Percentiles rank a stretch among this genome's conserved stretches.
Conservation (phyloP, 768 basidiomycete species). For the Mycena galopus region DNA sequence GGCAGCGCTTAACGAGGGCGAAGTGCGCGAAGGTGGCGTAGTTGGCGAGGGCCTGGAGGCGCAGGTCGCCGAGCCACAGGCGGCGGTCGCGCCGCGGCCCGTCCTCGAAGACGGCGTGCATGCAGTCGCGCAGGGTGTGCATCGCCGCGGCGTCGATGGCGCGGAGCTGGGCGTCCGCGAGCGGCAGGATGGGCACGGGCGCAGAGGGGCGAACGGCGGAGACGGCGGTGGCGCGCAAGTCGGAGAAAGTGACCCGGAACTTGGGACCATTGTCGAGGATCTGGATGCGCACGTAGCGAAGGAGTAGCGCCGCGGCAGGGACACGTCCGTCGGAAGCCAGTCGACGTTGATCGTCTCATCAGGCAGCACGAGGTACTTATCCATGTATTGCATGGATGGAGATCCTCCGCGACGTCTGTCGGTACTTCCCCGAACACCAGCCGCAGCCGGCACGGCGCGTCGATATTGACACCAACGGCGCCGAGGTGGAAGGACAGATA, state of each 20-base stretch:
- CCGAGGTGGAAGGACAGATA: constrained; percentile 18
- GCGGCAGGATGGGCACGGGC: no score
- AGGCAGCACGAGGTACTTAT: constrained; percentile 13
- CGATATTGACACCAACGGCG: constrained; percentile 14
- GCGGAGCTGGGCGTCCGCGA: constrained; percentile 16
- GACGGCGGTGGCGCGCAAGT: constrained; percentile 8
- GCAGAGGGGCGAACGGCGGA: constrained; percentile 4
- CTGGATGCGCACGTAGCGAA: constrained; percentile 22
- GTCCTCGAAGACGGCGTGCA: constrained; percentile 16
- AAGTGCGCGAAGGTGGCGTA: constrained; percentile 13
- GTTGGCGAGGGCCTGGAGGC: constrained; percentile 18
- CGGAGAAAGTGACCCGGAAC: not conserved
- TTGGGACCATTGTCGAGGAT: no score
- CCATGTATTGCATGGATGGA: constrained; percentile 18
- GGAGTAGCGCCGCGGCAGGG: constrained; percentile 16
- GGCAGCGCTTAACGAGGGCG: constrained; percentile 9
- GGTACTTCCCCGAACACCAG: constrained; percentile 15
- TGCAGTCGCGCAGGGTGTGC: constrained; percentile 18
- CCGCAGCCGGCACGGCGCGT: constrained; percentile 18
- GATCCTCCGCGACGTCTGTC: constrained; percentile 19
- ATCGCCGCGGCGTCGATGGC: constrained; percentile 12
- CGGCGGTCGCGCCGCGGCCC: no score
- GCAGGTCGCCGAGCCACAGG: constrained; percentile 16
- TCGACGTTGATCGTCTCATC: constrained; percentile 18
- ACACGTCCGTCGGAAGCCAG: constrained; percentile 16